A percentile compares a stretch with the other conserved stretches of the same genome.
Conservation (phyloP, 495 filamentous ascomycete species). For the Talaromyces proteolyticus region DNA sequence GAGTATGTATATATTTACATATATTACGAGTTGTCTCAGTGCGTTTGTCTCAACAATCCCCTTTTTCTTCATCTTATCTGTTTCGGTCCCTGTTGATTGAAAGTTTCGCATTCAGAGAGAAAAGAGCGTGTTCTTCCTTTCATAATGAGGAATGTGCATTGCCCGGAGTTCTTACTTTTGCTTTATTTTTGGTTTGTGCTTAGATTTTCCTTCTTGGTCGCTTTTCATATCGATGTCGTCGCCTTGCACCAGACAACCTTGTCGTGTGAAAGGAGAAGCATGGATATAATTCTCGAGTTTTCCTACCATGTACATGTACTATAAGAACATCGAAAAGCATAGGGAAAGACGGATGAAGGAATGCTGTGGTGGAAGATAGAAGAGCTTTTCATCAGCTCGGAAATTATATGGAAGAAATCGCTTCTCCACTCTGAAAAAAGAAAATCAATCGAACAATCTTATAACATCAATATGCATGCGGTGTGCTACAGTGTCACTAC, state of each 20-base stretch:
- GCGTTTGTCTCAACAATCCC: not conserved
- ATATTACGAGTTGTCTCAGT: no score
- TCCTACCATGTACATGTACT: not conserved
- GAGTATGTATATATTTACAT: no score
- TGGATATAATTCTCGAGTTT: no score
- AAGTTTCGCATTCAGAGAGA: not conserved
- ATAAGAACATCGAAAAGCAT: not conserved
- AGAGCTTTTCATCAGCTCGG: no score
- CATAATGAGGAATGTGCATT: not conserved
- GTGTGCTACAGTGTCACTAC: no score
- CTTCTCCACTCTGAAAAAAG: not conserved
- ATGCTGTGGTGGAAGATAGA: not conserved
- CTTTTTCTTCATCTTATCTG: not conserved
- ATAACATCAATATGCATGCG: no score
- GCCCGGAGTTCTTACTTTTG: constrained; percentile 1
- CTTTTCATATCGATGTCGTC: not conserved
- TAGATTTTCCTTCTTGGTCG: not conserved
- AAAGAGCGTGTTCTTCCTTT: not conserved
- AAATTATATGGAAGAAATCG: not conserved
- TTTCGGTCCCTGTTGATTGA: not conserved
- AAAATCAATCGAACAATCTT: not conserved
- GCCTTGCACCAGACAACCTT: no score
- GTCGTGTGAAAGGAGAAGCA: no score
- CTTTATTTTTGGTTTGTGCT: not conserved
- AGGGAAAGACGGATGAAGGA: not conserved